Evolutionary conservation across 164 flowering plant genomes (phyloP), one percentile per base, ranked within the genome.

Genomic region (Annona squamosa): DNA sequence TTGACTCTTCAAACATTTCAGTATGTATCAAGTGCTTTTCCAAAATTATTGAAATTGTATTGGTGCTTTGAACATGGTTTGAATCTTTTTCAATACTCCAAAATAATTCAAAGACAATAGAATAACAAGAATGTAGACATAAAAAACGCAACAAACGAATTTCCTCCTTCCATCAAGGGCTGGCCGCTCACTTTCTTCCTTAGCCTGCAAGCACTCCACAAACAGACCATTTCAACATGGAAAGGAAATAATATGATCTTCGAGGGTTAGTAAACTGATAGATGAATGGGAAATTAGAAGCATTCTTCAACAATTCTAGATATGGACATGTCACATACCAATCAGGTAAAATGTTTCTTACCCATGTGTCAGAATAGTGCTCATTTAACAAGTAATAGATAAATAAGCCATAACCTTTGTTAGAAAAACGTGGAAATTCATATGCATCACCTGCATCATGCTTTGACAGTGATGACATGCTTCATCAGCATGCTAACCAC

Each of bases 401-500:
- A 52, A 3, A 52, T 5, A 9, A 52, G 7, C 57, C 57, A 52
- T 52, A 52, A 13, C 57, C 7, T 9, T 52, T 6, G 12, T 26
- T 26, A 26, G 37, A 26, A 26, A 48, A 13, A 18, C 7, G 41
- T 16, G 41, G 26, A 63, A 0, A 5, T 63, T 37, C 10, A 42
- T 16, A 18, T 63, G 66, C 41, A 18, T 7, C 6, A 63, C 68
- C 68, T 65, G 62, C 13, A 18, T 86, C 79, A 88, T 47, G 6
- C 70, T 78, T 70, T 79, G 1, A 84, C 80, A 19, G 79, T 79
- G 3, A 77, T 86, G n/a, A 87, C 84, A 73, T 84, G 63, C 62
- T 82, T 85, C 73, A 80, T 43, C 16, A 87, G 84, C 90, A 87
- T 81, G 61, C 44, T 64, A 18, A 82, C 78, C 2, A 87, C 80